Evolutionary conservation across 768 basidiomycete species (phyloP), one percentile per base, ranked within the genome.

Genomic region (Naganishia friedmannii): DNA sequence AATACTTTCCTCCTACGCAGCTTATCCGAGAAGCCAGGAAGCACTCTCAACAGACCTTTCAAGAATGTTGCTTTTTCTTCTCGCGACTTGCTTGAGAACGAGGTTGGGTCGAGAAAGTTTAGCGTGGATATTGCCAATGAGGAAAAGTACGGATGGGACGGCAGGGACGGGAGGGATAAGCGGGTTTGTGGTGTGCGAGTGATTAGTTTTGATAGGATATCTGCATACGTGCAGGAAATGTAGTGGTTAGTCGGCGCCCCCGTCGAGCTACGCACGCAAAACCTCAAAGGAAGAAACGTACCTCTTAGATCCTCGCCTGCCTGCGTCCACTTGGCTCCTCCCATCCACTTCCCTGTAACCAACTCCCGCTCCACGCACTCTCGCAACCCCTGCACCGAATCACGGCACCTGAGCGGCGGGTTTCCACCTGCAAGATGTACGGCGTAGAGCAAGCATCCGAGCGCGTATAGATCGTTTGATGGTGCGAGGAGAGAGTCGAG

Each of bases 21-120:
- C 19, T 93, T 89, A 75, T 93, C 92, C 10, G 90, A 90, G 81
- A 99, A 98, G 55, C 85, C 87, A 67, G 88, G 87, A 45, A 98
- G 82, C 8, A 97, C 93, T 60, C 85, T 77, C 0, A 89, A 85
- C 23, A 97, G 82, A 0, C 95, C 94, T 79, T 92, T 92, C 87
- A 97, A 90, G 80, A 97, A 97, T 0, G 91, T 90, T 31, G 96
- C 89, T 79, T 98, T 98, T 78, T 97, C 96, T 82, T 98, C 95
- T 68, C 89, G 83, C 1, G 93, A 89, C 81, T 97, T 96, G 0
- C 92, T 87, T 0, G 93, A 91, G 78, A 98, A 99, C 69, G 89
- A 95, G 4, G 94, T 91, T 17, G 95, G 88, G 76, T 98, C 95
- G 66, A 99, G 83, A 82, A 98, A 99, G 77, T 93, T 93, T 37